Conservation (phyloP, 495 filamentous ascomycete genomes). For the Neurospora sp. region DNA sequence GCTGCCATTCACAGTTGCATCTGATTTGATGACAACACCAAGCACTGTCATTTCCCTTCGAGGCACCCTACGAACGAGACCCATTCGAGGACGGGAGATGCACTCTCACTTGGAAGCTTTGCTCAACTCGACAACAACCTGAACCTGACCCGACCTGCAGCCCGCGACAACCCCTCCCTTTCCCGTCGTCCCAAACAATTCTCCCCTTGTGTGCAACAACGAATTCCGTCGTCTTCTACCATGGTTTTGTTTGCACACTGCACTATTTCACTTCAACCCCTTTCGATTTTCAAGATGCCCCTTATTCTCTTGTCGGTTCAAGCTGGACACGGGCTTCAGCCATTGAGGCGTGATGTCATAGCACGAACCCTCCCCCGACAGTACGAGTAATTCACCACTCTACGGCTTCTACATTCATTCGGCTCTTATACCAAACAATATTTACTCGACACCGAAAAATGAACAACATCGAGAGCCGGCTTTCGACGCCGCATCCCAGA, state of each 20-base stretch:
- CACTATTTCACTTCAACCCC: not conserved
- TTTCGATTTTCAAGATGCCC: not conserved
- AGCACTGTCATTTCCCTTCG: not conserved
- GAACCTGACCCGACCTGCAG: not conserved
- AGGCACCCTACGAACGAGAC: not conserved
- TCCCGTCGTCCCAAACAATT: not conserved
- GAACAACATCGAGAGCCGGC: not conserved
- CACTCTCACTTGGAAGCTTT: not conserved
- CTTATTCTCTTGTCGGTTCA: not conserved
- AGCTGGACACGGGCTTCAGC: not conserved
- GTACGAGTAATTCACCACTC: not conserved
- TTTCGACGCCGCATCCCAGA: not conserved
- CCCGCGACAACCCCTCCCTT: not conserved
- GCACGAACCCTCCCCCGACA: not conserved
- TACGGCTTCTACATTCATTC: not conserved
- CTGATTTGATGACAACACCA: not conserved
- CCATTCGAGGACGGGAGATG: not conserved
- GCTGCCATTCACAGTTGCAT: not conserved
- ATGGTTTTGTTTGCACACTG: not conserved
- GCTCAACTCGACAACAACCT: not conserved
- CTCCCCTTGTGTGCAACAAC: not conserved
- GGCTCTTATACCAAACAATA: not conserved
- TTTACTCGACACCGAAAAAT: not conserved
- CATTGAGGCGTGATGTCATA: not conserved
- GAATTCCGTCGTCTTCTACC: not conserved